Conservation (phyloP, 78 protist genomes). For the Pelomyxa schiedti region DNA sequence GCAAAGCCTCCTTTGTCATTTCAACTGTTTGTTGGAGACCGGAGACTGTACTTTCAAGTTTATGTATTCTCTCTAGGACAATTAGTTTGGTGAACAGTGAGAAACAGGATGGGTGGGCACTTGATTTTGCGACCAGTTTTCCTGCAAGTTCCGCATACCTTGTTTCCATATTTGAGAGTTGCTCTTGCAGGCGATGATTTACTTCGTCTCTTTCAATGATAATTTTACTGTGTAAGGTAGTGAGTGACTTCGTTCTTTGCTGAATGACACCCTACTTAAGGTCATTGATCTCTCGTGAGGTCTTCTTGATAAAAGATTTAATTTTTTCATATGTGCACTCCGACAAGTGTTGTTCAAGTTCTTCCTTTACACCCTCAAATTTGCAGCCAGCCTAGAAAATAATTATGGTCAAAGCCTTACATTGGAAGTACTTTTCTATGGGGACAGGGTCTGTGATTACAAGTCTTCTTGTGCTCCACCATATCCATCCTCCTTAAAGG, state of each 20-base stretch:
- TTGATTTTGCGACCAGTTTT: too few species aligned
- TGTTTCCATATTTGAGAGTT: too few species aligned
- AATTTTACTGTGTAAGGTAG: too few species aligned
- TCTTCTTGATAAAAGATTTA: conserved; percentile 24
- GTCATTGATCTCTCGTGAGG: conserved; percentile 21
- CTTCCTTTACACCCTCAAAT: conserved; percentile 33
- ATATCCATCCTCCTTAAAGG: conserved; percentile 26
- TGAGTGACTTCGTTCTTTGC: too few species aligned
- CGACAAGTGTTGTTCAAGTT: conserved; percentile 26
- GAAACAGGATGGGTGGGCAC: too few species aligned
- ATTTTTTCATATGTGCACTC: conserved; percentile 34
- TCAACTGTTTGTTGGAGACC: conserved; percentile 32
- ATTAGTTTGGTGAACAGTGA: too few species aligned
- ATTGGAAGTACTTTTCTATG: too few species aligned
- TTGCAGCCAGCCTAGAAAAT: conserved; percentile 42
- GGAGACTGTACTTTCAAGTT: conserved; percentile 19
- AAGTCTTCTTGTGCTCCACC: conserved; percentile 18
- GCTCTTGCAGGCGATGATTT: too few species aligned
- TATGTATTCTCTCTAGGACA: not conserved
- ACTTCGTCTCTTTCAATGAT: too few species aligned
- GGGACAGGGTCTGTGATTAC: conserved; percentile 30
- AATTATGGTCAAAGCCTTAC: too few species aligned
- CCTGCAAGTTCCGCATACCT: too few species aligned
- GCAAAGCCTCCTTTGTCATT: conserved; percentile 28
- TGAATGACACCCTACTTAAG: conserved; percentile 11